phyloP scores from a whole-genome alignment of 345 rosid species.

The Odontarrhena argentea region DNA sequence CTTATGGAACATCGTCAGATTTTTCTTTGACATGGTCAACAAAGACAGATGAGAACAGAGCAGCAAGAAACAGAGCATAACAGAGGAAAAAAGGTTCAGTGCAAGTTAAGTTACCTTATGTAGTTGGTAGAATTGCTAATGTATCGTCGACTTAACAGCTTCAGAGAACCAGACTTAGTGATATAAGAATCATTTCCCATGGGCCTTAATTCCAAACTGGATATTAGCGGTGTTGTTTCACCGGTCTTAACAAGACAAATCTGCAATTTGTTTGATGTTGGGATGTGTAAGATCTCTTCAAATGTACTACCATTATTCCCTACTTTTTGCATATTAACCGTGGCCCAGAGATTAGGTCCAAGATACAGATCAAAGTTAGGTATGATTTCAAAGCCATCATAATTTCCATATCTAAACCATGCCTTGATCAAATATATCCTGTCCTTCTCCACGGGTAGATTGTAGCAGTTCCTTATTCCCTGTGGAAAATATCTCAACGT shows the following conservation, averaged over 20 bases:
- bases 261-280: conserved; percentile 36
- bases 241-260: conserved; percentile 53
- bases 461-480: conserved; percentile 51
- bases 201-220: conserved; percentile 47
- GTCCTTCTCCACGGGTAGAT: conserved; percentile 20
- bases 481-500: conserved; percentile 44
- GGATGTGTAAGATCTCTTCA: conserved; percentile 39
- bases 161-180: conserved; percentile 24
- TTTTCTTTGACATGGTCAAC: no score
- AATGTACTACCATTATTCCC: background rate
- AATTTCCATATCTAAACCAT: conserved; percentile 44
- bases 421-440: conserved; percentile 35
- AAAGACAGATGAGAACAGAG: no score
- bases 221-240: conserved; percentile 42
- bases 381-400: conserved; percentile 23
- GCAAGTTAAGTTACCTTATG: no score
- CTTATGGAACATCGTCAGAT: no score
- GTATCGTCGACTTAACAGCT: background rate
- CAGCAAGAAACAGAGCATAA: no score
- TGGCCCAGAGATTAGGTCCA: conserved; percentile 48
- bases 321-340: background rate
- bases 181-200: conserved; percentile 4
- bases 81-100: no score
- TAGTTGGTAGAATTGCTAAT: no score
- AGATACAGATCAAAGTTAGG: conserved; percentile 47